Evolutionary conservation across 371 early-diverging fungal species (phyloP), one percentile per base, ranked within the genome.

Genomic region (Mortierella sp.): DNA sequence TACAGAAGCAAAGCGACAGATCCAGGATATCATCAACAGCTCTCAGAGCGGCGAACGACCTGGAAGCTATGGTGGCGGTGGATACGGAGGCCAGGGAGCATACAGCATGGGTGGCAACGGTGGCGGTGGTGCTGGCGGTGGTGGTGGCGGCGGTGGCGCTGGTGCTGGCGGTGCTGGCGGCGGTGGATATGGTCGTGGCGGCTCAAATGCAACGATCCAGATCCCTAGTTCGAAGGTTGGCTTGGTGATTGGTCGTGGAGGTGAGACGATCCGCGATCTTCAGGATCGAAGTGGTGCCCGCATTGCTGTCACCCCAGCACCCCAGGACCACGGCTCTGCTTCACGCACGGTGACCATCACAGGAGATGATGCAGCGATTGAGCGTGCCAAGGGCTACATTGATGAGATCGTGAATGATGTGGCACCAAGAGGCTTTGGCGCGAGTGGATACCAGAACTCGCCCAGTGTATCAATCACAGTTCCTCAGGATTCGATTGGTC

Each of bases 211-310:
- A 71, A 71, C 72, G 11, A 85, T 93, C 30, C 82, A 83, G 51
- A 87, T 92, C 37, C 94, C 94, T 25, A 84, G 85, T 23, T 68
- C 81, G 53, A 91, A 89, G 75, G 96, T 97, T 14, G 97, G 97
- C 1, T 82, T 95, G 43, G 91, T 97, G 19, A 97, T 97, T 81
- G 97, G 97, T 14, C 84, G 91, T 57, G 91, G 94, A 48, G 96
- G 96, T 23, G 96, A 96, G 83, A 97, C 94, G 4, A 95, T 97
- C 80, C 89, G 93, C 23, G 89, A 90, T 58, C 86, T 97, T 48
- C 94, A 95, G 80, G 88, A 88, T 51, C 86, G 88, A 28, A 89
- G 90, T 68, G 95, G 94, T 18, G 96, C 96, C 2, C 87, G 91
- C 18, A 94, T 96, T 72, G 89, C 90, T 50, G 93, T 97, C n/a